Evolutionary conservation across 2,329 filamentous ascomycete genomes (phyloP), one percentile per base, ranked within the genome.

Genomic region (Tolypocladium ophioglossoides): DNA sequence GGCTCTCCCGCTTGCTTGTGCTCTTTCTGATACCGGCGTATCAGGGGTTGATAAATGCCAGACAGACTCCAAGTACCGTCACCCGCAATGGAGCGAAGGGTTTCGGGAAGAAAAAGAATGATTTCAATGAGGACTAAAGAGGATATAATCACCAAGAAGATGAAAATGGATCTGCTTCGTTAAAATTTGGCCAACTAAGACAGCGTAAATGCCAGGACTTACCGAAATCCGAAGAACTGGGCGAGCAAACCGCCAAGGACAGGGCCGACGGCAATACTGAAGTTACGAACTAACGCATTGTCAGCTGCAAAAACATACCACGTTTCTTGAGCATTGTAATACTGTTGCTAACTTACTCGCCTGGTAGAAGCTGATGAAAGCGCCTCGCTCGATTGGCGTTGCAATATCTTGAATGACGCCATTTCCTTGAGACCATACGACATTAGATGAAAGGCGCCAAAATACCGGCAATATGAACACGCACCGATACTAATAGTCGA

Each of bases 181-280:
- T 39, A 20, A 39, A n/a, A 39, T 9, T 11, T 18, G 38, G 38
- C 38, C 37, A 9, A 7, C 8, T 39, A 20, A 39, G 2, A 20
- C 18, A 9, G 38, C 18, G 38, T n/a, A 9, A 40, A 20, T 20
- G 8, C 38, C 3, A 40, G 14, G 12, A 51, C 14, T 34, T 51
- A 50, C 52, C 52, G 46, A 51, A 68, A 72, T 5, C 65, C 56
- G 49, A 59, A 64, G 10, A 59, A 53, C 35, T 54, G 59, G 11
- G 65, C 52, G 30, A 70, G 52, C 8, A 62, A 22, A 24, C 68
- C 68, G 7, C 68, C 66, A 9, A 70, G 59, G 2, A 70, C 64
- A 2, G 68, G 68, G 0, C 68, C 68, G 14, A 70, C 56, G 9
- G 62, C 65, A n/a, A 60, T 58, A 2, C 61, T 55, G 44, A 52